Evolutionary conservation across 2,329 filamentous ascomycete genomes (phyloP).

Genomic region (Botryotinia convoluta): DNA sequence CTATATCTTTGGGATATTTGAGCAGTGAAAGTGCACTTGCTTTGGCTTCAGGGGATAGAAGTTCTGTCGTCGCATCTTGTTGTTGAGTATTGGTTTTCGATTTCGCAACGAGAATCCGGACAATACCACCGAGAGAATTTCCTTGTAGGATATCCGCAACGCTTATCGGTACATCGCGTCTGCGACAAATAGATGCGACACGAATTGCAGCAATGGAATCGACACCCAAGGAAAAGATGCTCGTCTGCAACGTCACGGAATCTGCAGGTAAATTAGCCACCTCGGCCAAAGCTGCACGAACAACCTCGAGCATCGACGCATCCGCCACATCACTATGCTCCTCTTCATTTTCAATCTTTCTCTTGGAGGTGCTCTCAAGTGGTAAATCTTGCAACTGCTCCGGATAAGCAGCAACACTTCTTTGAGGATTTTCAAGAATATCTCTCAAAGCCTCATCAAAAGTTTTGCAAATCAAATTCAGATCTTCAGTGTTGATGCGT

Average conservation of each 20-base stretch:
- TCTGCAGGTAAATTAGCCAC: neutral
- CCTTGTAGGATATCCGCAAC: slow-evolving; percentile 11
- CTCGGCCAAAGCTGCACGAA: neutral
- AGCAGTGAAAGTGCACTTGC: neutral
- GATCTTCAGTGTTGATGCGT: slow-evolving; percentile 12
- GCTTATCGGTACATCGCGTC: neutral
- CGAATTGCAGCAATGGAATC: slow-evolving; percentile 10
- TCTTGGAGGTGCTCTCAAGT: neutral
- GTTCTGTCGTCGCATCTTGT: neutral
- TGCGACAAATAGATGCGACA: slow-evolving; percentile 8
- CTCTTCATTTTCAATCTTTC: neutral
- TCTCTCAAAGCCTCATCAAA: neutral
- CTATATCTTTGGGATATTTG: neutral
- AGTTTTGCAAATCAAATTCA: neutral
- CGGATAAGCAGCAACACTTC: neutral
- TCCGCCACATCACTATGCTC: neutral
- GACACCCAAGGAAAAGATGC: neutral
- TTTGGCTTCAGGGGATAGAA: neutral
- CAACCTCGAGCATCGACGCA: neutral
- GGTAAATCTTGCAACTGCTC: neutral
- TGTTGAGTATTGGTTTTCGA: neutral
- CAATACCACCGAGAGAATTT: slow-evolving; percentile 1
- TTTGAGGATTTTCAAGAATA: neutral
- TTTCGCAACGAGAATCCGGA: neutral
- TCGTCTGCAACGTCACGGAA: neutral